A percentile compares a stretch with the other conserved stretches of the same genome.
Conservation (phyloP, 495 filamentous ascomycete genomes). For the Lichenothelia convexa region DNA sequence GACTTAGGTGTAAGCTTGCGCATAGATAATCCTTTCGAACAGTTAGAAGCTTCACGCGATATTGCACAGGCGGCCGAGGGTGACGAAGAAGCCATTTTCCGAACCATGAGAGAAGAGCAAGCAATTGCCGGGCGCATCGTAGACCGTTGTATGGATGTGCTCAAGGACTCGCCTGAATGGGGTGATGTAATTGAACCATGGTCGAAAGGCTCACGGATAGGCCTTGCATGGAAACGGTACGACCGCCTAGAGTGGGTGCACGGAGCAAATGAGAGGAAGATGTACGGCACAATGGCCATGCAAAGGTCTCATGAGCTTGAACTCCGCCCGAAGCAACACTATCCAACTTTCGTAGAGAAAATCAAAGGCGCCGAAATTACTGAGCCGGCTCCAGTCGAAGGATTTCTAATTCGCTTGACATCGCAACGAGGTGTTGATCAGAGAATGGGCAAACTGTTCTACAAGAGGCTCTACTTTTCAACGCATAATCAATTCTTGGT, state of each 20-base stretch:
- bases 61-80: conserved; percentile 23
- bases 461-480: conserved; percentile 53
- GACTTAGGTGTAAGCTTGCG: conserved; percentile 44
- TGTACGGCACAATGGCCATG: conserved; percentile 64
- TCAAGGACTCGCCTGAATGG: conserved; percentile 43
- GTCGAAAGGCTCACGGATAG: conserved; percentile 43
- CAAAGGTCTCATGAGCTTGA: conserved; percentile 56
- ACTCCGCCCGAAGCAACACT: conserved; percentile 51
- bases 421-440: conserved; percentile 43
- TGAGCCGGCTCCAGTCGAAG: conserved; percentile 52
- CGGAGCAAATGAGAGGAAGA: conserved; percentile 48
- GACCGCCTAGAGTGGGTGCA: conserved; percentile 61
- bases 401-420: conserved; percentile 53
- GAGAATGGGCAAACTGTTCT: conserved; percentile 45
- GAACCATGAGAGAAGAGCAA: conserved; percentile 30
- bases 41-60: conserved; percentile 28
- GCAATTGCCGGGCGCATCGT: conserved; percentile 39
- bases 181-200: conserved; percentile 40
- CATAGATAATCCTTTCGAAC: conserved; percentile 45
- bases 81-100: conserved; percentile 28
- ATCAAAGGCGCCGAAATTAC: conserved; percentile 23
- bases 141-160: conserved; percentile 37
- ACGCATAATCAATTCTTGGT: conserved; percentile 50
- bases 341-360: conserved; percentile 32
- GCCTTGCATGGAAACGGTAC: conserved; percentile 60